Evolutionary conservation across 2,329 filamentous ascomycete species (phyloP), one percentile per base, ranked within the genome.

Genomic region (Emmonsia crescens): DNA sequence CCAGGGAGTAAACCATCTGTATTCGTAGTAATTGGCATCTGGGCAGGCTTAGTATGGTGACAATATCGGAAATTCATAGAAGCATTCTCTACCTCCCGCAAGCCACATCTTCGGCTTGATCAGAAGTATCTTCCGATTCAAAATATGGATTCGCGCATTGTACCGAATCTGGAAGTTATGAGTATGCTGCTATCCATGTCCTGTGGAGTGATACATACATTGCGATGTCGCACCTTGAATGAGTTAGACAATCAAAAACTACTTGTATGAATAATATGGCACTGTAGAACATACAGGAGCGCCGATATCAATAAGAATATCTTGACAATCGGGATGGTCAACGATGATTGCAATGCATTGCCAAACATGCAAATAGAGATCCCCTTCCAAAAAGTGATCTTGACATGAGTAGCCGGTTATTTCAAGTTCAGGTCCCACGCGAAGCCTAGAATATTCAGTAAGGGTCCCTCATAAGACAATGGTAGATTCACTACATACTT

Each of bases 31-130:
- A 31, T 62, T 67, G 21, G 46, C 19, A 33, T 40, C 46, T 51
- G 31, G 8, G 27, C 19, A 49, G 19, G 2, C n/a, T 56, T 49
- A 52, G 31, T 33, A 24, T 29, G 29, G 24, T 40, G 16, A 48
- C 14, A 42, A 44, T 38, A 19, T 46, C 9, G 36, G 12, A 21
- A 24, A 16, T 5, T 31, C 2, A 9, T 63, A 61, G n/a, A 79
- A 71, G 69, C 81, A 83, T 65, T 83, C 86, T 3, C 86, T 87
- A 71, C 89, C 85, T 61, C 87, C 86, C 42, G 86, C 86, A 8
- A 90, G 78, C 65, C 78, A 84, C 60, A 88, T 76, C 73, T 90
- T 90, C 0, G 87, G 87, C 21, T 67, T 63, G 40, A 92, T 86
- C 62, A 86, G 78, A 12, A 91, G 75, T 24, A 91, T 85, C 73